Evolutionary conservation across 257 asterid genomes (phyloP), one percentile per base, ranked within the genome.

Genomic region (Solanum paucissectum): DNA sequence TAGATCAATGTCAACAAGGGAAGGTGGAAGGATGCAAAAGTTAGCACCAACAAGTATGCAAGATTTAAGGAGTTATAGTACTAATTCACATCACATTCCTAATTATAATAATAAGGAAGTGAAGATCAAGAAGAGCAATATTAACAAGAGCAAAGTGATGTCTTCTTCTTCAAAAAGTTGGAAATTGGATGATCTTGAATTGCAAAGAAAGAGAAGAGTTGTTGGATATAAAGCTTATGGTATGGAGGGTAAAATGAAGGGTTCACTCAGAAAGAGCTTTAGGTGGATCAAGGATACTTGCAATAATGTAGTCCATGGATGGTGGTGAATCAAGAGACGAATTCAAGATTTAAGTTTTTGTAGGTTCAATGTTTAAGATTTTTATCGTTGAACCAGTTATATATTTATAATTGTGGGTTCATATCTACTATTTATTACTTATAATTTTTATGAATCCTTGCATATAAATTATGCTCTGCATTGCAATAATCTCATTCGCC

Each of bases 121-220:
- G 87, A 94, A 88, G 86, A 90, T 92, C 76, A 94, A 94, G 90
- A 92, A 92, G 87, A 87, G 71, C 55, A 79, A 44, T 44, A n/a
- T 62, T 62, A 79, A 79, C 58, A 92, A 91, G 91, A 94, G 91
- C 91, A 92, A 88, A 11, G 88, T 87, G 18, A 87, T 89, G 40
- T 89, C 92, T 1, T 29, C 83, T 40, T 86, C 89, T 81, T 69
- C 91, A 23, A 93, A 90, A 86, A 91, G 52, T 20, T 92, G 95
- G 95, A 92, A 90, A 36, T 88, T 94, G n/a, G 88, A 68, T 86
- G 96, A 95, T 86, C 94, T 94, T 55, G 98, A 95, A 33, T 85
- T 94, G 89, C 98, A 92, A 88, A 94, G 98, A 90, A 96, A 96
- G 88, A 95, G 92, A 90, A 94, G 98, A 87, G 95, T 95, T 83